phyloP scores from a whole-genome alignment of 768 basidiomycete genomes.

The Hypsizygus marmoreus region DNA sequence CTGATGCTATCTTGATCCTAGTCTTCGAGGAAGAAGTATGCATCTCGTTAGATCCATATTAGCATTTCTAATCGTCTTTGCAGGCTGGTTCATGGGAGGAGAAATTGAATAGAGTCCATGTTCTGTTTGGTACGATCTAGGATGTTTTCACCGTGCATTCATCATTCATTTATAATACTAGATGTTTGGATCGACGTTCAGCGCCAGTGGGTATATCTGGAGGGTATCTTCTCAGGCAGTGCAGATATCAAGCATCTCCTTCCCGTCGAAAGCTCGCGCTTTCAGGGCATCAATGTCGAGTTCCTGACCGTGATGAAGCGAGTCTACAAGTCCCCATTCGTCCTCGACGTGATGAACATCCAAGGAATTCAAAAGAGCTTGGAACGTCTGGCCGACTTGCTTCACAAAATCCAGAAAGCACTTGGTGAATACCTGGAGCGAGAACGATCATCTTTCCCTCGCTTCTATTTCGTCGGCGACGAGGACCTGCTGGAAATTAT shows the following conservation, averaged over 20 bases:
- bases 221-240: constrained; percentile 99
- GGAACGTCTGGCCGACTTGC: constrained; percentile 92
- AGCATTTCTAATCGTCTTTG: constrained; percentile 8
- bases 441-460: constrained; percentile 96
- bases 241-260: constrained; percentile 99
- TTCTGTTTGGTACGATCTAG: constrained; percentile 76
- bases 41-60: background rate
- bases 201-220: constrained; percentile 98
- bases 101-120: constrained; percentile 94
- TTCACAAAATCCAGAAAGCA: constrained; percentile 99
- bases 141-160: background rate
- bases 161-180: constrained; percentile 27
- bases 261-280: constrained; percentile 95
- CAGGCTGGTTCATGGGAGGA: constrained; percentile 94
- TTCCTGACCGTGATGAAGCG: constrained; percentile 99
- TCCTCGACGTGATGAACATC: constrained; percentile 96
- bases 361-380: constrained; percentile 95
- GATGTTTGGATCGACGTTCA: constrained; percentile 99
- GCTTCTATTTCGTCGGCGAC: constrained; percentile 99
- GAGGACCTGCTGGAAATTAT: constrained; percentile 99
- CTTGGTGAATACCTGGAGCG: constrained; percentile 98
- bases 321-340: constrained; percentile 98
- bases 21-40: constrained; percentile 87
- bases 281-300: constrained; percentile 98
- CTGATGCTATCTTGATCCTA: constrained; percentile 35